These are phyloP conservation scores for Aureobasidium sp. DNA, from an alignment of 2,329 filamentous ascomycete genomes.

Conservation along the genomic window DNA sequence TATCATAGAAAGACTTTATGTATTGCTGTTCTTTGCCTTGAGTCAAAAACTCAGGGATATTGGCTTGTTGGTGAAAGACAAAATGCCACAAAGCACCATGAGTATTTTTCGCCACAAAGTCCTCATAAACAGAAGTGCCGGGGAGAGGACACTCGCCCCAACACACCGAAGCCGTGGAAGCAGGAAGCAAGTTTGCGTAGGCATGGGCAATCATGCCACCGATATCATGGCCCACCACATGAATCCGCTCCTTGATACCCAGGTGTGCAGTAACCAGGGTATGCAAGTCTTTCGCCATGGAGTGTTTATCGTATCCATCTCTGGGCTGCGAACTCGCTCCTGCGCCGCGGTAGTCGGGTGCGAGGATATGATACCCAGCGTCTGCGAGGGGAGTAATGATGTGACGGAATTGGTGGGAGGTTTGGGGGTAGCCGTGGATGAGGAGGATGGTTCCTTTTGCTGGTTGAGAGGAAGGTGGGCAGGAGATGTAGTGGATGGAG, in stretches of 20 bases:
- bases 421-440: slow-evolving; percentile 44
- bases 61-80: slow-evolving; percentile 35
- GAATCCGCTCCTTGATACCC: slow-evolving; percentile 32
- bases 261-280: slow-evolving; percentile 27
- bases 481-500: slow-evolving; percentile 25
- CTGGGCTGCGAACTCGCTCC: slow-evolving; percentile 32
- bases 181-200: slow-evolving; percentile 33
- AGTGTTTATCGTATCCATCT: slow-evolving; percentile 35
- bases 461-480: slow-evolving; percentile 13
- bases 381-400: slow-evolving; percentile 32
- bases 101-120: slow-evolving; percentile 21
- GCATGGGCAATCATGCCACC: slow-evolving; percentile 43
- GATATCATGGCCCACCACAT: slow-evolving; percentile 44
- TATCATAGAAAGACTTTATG: slow-evolving; percentile 39
- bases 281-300: slow-evolving; percentile 36
- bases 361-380: slow-evolving; percentile 35
- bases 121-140: slow-evolving; percentile 28
- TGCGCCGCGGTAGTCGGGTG: slow-evolving; percentile 35
- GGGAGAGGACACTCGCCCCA: slow-evolving; percentile 41
- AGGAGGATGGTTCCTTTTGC: slow-evolving; percentile 35
- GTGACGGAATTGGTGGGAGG: slow-evolving; percentile 40
- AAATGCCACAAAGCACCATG: slow-evolving; percentile 35
- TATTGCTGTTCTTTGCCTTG: slow-evolving; percentile 36
- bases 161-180: slow-evolving; percentile 30
- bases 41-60: slow-evolving; percentile 36